Percentiles rank a stretch among this genome's conserved stretches.
phyloP scores from a whole-genome alignment of 148 eudicot species.

The Vaccinium corymbosum region DNA sequence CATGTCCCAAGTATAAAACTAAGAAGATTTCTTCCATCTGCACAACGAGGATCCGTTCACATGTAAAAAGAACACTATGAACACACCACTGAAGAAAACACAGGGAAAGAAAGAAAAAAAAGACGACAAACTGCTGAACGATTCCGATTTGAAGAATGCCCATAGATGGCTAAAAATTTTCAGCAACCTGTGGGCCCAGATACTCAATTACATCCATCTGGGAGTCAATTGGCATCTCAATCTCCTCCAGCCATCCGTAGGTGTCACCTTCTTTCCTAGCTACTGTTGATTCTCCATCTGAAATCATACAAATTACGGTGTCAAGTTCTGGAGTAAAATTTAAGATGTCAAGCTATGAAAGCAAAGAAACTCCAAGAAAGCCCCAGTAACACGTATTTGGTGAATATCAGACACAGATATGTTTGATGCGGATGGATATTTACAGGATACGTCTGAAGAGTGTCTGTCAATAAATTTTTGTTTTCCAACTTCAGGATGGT shows the following conservation, averaged over 20 bases:
- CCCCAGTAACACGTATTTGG: neutral
- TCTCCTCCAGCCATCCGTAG: constrained; percentile 70
- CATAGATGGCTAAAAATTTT: neutral
- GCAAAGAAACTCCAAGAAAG: neutral
- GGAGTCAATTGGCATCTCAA: constrained; percentile 59
- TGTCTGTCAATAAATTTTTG: neutral
- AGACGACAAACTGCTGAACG: neutral
- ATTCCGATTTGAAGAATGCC: neutral
- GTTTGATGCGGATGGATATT: neutral
- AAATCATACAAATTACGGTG: neutral
- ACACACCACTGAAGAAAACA: neutral
- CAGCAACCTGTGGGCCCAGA: constrained; percentile 56
- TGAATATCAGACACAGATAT: neutral
- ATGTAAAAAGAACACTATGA: neutral
- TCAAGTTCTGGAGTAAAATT: neutral
- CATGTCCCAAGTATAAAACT: neutral
- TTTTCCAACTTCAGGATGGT: too few species aligned
- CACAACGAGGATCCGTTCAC: neutral
- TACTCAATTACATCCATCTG: constrained; percentile 57
- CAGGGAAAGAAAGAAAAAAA: neutral
- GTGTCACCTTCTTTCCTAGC: constrained; percentile 28
- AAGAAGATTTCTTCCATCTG: neutral
- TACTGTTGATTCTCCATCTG: constrained; percentile 34
- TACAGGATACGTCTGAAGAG: neutral
- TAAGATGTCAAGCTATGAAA: neutral